A percentile compares a stretch with the other conserved stretches of the same genome.
Evolutionary conservation across 345 rosid species (phyloP).

Genomic region (Populus euphratica): DNA sequence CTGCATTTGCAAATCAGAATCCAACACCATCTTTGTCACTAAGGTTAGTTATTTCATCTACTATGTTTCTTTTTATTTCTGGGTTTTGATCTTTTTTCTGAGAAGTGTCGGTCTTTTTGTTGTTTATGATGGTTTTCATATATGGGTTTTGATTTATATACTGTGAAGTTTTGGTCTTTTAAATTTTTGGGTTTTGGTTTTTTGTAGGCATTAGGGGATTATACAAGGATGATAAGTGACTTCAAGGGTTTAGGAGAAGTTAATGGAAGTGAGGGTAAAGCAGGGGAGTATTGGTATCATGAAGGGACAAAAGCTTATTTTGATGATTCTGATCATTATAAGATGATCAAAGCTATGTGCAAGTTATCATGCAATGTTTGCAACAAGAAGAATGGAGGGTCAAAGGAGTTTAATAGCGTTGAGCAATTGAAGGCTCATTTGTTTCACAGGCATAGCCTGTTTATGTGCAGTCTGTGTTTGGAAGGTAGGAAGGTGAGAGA

Average conservation of each 20-base stretch:
- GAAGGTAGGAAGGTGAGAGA: constrained; percentile 29
- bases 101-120: neutral
- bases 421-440: constrained; percentile 28
- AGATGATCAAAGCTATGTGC: constrained; percentile 25
- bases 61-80: neutral
- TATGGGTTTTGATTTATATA: neutral
- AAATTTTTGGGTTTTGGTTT: neutral
- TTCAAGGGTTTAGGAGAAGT: constrained; percentile 7
- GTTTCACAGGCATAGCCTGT: constrained; percentile 17
- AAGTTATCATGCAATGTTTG: constrained; percentile 25
- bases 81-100: neutral
- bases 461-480: constrained; percentile 28
- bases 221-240: constrained; percentile 24
- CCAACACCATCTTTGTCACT: constrained; percentile 21
- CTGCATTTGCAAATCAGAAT: constrained; percentile 29
- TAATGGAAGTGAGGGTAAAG: constrained; percentile 18
- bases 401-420: constrained; percentile 14
- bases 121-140: neutral
- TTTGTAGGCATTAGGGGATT: constrained; percentile 26
- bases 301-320: constrained; percentile 22
- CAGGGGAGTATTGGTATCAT: constrained; percentile 25
- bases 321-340: constrained; percentile 23
- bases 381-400: constrained; percentile 11
- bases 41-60: constrained; percentile 4
- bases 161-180: neutral